Percentiles rank a stretch among this genome's conserved stretches.
Evolutionary conservation across 192 early-diverging fungal species (phyloP).

Genomic region (Jimgerdemannia lactiflua): DNA sequence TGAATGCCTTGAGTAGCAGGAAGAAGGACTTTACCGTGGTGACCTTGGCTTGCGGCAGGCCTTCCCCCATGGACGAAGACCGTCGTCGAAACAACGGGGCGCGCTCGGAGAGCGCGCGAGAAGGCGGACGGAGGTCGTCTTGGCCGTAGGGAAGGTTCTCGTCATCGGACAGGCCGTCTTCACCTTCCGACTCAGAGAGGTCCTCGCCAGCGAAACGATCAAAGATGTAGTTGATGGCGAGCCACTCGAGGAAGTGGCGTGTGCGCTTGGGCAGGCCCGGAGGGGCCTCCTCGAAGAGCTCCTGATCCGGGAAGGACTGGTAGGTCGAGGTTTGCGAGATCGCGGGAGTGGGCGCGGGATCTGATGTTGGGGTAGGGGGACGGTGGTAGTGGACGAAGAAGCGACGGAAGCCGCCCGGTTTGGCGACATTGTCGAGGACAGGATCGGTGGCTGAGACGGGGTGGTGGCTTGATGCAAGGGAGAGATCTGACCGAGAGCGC

Average conservation of each 20-base stretch:
- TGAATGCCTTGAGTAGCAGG: conserved; percentile 64
- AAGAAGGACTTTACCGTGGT: conserved; percentile 37
- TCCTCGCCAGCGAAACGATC: conserved; percentile 50
- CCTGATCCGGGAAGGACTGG: not conserved
- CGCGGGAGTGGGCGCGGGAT: conserved; percentile 49
- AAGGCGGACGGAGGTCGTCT: conserved; percentile 16
- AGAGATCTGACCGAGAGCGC: conserved; percentile 20
- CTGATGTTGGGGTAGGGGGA: not conserved
- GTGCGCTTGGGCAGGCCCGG: conserved; percentile 2
- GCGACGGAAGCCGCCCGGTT: conserved; percentile 83
- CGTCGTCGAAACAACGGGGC: conserved; percentile 8
- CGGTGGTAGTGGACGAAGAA: conserved; percentile 62
- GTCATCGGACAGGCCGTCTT: conserved; percentile 2
- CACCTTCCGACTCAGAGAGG: conserved; percentile 29
- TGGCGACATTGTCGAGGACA: conserved; percentile 45
- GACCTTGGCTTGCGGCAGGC: conserved; percentile 19
- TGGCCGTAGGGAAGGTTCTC: conserved; percentile 18
- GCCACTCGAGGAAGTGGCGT: conserved; percentile 30
- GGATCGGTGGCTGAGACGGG: conserved; percentile 11
- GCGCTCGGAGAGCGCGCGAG: not conserved
- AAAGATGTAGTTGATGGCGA: conserved; percentile 36
- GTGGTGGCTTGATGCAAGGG: not conserved
- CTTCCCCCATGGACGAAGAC: conserved; percentile 12
- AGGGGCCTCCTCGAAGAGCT: not conserved
- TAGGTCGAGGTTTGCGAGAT: conserved; percentile 48